These are phyloP conservation scores for Rhizophora apiculata DNA, from an alignment of 345 rosid genomes.

Conservation along the genomic window DNA sequence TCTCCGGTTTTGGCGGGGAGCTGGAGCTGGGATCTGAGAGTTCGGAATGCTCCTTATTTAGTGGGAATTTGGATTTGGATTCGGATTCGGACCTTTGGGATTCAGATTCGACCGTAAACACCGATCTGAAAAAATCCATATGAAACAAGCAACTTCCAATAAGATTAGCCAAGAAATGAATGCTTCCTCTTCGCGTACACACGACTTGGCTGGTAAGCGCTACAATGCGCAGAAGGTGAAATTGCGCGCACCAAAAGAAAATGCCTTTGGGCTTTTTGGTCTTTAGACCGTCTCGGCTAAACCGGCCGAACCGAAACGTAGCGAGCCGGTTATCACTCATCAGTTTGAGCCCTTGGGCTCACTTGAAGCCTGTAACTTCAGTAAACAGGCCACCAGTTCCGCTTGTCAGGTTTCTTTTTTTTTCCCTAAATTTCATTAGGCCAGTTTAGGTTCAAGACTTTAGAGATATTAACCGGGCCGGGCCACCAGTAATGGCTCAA, in stretches of 20 bases:
- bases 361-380: too few species aligned
- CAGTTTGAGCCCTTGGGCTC: too few species aligned
- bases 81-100: constrained; percentile 21
- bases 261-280: too few species aligned
- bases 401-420: too few species aligned
- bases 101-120: constrained; percentile 14
- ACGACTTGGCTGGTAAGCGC: not conserved
- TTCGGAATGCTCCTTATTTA: not conserved
- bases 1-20: not conserved
- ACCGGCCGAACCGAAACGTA: too few species aligned
- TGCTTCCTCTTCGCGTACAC: not conserved
- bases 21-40: constrained; percentile 11
- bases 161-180: not conserved
- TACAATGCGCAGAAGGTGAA: not conserved
- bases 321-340: too few species aligned
- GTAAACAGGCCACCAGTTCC: too few species aligned
- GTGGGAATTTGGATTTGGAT: not conserved
- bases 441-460: too few species aligned
- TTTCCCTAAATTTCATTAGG: too few species aligned
- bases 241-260: not conserved
- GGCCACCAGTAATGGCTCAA: too few species aligned
- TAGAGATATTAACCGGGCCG: too few species aligned
- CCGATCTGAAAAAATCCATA: constrained; percentile 11
- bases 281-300: too few species aligned
- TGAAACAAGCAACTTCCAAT: not conserved